These are phyloP conservation scores for Nelumbo lutea DNA, from an alignment of 164 flowering plant species.

Conservation along the genomic window DNA sequence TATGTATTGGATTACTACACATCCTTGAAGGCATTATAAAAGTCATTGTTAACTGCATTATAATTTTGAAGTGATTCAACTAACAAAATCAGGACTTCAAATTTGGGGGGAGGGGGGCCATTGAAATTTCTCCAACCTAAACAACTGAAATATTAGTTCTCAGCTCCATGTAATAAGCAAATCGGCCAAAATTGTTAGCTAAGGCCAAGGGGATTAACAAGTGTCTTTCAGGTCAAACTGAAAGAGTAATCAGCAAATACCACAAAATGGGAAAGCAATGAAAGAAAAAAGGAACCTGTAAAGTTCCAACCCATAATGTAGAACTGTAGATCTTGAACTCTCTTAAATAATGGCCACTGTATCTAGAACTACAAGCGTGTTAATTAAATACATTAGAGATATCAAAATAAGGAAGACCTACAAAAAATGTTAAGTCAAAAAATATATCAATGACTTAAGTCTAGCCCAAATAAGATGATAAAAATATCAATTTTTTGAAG, in stretches of 20 bases:
- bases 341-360: too few relatives aligned
- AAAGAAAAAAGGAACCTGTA: too few relatives aligned
- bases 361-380: too few relatives aligned
- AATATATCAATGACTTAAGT: too few relatives aligned
- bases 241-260: too few relatives aligned
- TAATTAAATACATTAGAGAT: neutral
- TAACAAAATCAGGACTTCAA: neutral
- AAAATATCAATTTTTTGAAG: neutral
- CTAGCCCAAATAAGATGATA: neutral
- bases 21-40: conserved; percentile 84
- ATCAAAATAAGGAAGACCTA: neutral
- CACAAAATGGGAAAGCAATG: too few relatives aligned
- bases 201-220: too few relatives aligned
- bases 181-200: neutral
- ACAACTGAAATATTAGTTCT: neutral
- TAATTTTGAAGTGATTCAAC: neutral
- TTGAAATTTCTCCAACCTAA: neutral
- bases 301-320: too few relatives aligned
- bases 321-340: too few relatives aligned
- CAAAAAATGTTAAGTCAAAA: neutral
- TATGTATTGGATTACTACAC: conserved; percentile 74
- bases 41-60: conserved; percentile 37
- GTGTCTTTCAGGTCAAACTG: too few relatives aligned
- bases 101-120: neutral
- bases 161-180: neutral